Conservation (phyloP, 495 filamentous ascomycete genomes). For the Amniculicola lignicola region DNA sequence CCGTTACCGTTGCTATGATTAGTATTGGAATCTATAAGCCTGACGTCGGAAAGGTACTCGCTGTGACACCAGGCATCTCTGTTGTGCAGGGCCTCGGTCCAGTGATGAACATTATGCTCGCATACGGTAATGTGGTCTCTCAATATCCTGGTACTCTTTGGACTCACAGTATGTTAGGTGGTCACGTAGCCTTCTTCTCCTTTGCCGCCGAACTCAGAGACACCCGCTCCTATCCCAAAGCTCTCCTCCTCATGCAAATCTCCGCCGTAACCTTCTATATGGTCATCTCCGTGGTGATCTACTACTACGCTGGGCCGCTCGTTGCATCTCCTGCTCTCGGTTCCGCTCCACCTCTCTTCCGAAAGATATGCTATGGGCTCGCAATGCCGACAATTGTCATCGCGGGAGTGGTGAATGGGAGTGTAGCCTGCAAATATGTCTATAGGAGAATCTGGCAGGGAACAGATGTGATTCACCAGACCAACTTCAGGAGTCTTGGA, state of each 20-base stretch:
- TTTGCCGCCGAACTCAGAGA: slow-evolving; percentile 34
- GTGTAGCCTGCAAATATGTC: slow-evolving; percentile 55
- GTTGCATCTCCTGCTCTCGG: slow-evolving; percentile 13
- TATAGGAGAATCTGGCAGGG: slow-evolving; percentile 59
- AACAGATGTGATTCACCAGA: slow-evolving; percentile 58
- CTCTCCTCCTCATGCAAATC: slow-evolving; percentile 28
- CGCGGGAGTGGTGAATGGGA: slow-evolving; percentile 12
- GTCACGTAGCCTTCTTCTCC: slow-evolving; percentile 34
- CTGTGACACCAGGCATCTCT: slow-evolving; percentile 1
- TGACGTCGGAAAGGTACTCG: background rate
- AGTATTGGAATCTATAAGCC: slow-evolving; percentile 18
- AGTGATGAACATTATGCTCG: slow-evolving; percentile 50
- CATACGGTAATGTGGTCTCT: slow-evolving; percentile 11
- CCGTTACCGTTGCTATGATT: slow-evolving; percentile 69
- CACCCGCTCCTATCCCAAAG: slow-evolving; percentile 32
- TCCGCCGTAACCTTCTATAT: slow-evolving; percentile 14
- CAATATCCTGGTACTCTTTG: background rate
- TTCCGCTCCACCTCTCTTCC: background rate
- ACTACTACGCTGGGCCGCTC: background rate
- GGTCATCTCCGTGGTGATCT: slow-evolving; percentile 16
- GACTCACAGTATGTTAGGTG: slow-evolving; percentile 2
- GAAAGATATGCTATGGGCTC: slow-evolving; percentile 18
- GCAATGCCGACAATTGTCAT: slow-evolving; percentile 4
- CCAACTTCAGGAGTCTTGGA: slow-evolving; percentile 47
- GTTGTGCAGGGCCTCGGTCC: slow-evolving; percentile 41